Evolutionary conservation across 305 asterid species (phyloP), one percentile per base, ranked within the genome.

Genomic region (Withania somnifera): DNA sequence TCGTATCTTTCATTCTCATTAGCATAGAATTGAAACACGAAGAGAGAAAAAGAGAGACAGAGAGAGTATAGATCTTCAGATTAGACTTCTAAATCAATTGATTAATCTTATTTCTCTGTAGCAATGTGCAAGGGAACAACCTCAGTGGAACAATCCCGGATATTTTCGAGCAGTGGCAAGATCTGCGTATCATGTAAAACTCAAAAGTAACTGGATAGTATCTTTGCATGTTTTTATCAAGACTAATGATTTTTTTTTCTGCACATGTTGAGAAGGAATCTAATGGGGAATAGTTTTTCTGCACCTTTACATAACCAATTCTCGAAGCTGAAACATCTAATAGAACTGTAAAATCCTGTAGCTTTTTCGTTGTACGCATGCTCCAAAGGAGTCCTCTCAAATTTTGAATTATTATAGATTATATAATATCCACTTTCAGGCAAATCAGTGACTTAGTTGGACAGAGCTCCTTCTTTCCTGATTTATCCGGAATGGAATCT

Each of bases 41-140:
- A 47, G 53, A 47, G 53, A 11, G 17, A 11, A 11, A 7, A 3
- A 40, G 57, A 51, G 54, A 50, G 54, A 50, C 7, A 6, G 56
- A 51, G 57, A 51, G 13, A 54, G 7, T 19, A 54, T 2, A 54
- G 20, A 53, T 53, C 26, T n/a, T 53, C 28, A 54, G 1, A 54
- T 54, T 54, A 19, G 13, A 54, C 28, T 7, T 67, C 9, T 11
- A 26, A 28, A n/a, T 52, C 42, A n/a, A 32, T 53, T 52, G 60
- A 32, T 50, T 28, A 47, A 30, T 14, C 61, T 45, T 76, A 66
- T 77, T 64, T 52, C 61, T 32, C 63, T 79, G 24, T 22, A 84
- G 86, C 57, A 24, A 68, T 40, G 63, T 84, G 63, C 60, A 36
- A 58, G 86, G 86, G 60, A 84, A 84, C 75, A 19, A 42, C 67